Base-by-base conservation (phyloP, 2,329 filamentous ascomycete genomes). In the Botrytis aclada region DNA sequence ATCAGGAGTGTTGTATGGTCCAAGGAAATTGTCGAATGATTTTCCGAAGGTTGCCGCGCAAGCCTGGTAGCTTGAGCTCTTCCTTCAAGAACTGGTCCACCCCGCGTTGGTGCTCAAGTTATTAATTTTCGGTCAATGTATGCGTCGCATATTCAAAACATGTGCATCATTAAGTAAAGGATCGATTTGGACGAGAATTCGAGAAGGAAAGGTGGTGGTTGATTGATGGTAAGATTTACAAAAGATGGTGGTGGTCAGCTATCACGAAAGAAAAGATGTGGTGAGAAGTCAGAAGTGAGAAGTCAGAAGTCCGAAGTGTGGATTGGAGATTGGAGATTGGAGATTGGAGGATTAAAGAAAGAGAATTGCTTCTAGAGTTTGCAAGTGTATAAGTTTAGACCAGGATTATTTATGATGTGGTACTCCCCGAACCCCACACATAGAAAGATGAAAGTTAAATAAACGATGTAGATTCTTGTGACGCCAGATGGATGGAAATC, bases 251-350 rank as follows among this genome's bases (percentile, higher is more conserved):
- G 16, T n/a, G 61, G 47, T 51, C n/a, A n/a, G 61, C 7, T 63
- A 43, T 63, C 37, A 25, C 61, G 37, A 25, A n/a, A 66, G 64
- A 66, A 66, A 66, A 66, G 64, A 66, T 9, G 64, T 54, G 45
- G n/a, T 29, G n/a, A 54, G 51, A 54, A 29, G n/a, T 56, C 14
- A 16, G 47, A 6, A n/a, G 47, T n/a, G 0, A n/a, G 25, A 51
- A 47, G 45, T 22, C 8, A 22, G 9, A 47, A 47, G 45, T 25
- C 20, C 5, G 9, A 51, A 29, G 51, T 29, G 14, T 16, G 51
- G n/a, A 54, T 12, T 16, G 47, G n/a, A 25, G 47, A 54, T 54
- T 54, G 47, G 47, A 47, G 47, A n/a, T n/a, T 25, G 2, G 5
- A 16, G 25, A n/a, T 54, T n/a, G 47, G 47, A 54, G 25, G n/a